Percentiles rank a stretch among this genome's conserved stretches.
phyloP scores from a whole-genome alignment of 805 yeast species.

The Cyberlindnera xishuangbannaensis region DNA sequence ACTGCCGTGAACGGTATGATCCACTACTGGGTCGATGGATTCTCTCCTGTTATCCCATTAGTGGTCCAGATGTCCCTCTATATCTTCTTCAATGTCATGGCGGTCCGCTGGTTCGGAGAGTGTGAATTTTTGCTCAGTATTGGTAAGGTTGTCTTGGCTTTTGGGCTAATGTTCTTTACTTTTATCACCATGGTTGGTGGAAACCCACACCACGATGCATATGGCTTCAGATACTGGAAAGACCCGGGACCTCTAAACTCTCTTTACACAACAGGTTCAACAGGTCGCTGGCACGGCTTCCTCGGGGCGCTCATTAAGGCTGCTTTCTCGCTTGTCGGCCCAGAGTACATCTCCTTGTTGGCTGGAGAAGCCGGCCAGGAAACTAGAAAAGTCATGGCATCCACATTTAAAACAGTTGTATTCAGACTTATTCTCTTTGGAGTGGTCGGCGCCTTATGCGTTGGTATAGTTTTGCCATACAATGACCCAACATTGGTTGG shows the following conservation, averaged over 20 bases:
- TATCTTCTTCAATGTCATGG: constrained; percentile 58
- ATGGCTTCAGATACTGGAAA: constrained; percentile 52
- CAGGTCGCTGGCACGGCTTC: constrained; percentile 69
- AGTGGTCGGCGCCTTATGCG: constrained; percentile 58
- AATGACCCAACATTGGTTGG: constrained; percentile 46
- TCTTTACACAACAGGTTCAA: constrained; percentile 44
- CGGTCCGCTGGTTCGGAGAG: constrained; percentile 74
- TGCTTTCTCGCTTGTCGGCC: constrained; percentile 74
- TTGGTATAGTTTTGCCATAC: constrained; percentile 59
- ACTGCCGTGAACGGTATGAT: constrained; percentile 57
- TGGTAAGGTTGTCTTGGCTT: constrained; percentile 65
- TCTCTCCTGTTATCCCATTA: constrained; percentile 63
- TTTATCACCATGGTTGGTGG: constrained; percentile 83
- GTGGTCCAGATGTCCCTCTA: constrained; percentile 62
- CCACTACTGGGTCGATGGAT: constrained; percentile 74
- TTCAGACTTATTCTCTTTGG: constrained; percentile 56
- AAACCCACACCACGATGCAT: constrained; percentile 61
- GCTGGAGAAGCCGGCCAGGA: constrained; percentile 75
- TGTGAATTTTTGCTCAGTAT: constrained; percentile 71
- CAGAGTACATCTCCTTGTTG: constrained; percentile 77
- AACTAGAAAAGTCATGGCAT: constrained; percentile 66
- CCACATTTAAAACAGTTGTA: constrained; percentile 69
- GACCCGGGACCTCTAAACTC: constrained; percentile 49
- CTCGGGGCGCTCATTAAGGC: constrained; percentile 66
- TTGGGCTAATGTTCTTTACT: constrained; percentile 67